phyloP scores from a whole-genome alignment of 2,329 filamentous ascomycete species.

The Pseudogymnoascus sp. region DNA sequence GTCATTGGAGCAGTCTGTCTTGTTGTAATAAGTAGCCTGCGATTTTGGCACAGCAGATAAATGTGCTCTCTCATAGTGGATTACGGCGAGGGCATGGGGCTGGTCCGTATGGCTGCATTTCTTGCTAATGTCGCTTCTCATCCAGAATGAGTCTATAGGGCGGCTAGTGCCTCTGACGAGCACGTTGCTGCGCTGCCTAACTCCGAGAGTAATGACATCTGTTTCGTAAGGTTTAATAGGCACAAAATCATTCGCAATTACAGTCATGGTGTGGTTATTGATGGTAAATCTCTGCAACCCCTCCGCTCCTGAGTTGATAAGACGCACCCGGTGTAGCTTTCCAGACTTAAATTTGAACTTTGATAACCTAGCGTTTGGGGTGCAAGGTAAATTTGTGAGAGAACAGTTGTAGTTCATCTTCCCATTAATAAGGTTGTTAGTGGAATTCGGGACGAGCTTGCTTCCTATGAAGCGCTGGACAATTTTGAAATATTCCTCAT shows the following conservation, averaged over 20 bases:
- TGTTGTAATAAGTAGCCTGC: conserved; percentile 9
- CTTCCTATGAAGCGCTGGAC: background rate
- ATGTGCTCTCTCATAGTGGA: conserved; percentile 57
- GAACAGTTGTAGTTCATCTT: conserved; percentile 22
- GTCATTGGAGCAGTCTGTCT: background rate
- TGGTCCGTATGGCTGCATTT: conserved; percentile 41
- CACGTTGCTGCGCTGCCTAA: conserved; percentile 41
- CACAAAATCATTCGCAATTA: conserved; percentile 57
- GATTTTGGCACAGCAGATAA: conserved; percentile 40
- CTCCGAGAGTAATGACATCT: conserved; percentile 45
- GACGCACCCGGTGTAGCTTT: conserved; percentile 38
- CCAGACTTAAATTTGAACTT: conserved; percentile 34
- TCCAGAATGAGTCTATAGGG: conserved; percentile 6
- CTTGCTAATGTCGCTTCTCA: conserved; percentile 28
- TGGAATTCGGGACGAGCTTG: background rate
- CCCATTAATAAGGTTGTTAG: conserved; percentile 27
- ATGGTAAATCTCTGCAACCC: conserved; percentile 38
- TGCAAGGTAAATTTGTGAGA: background rate
- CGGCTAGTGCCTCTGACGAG: conserved; percentile 29
- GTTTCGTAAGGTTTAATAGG: conserved; percentile 42
- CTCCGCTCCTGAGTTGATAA: conserved; percentile 41
- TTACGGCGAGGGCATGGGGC: conserved; percentile 47
- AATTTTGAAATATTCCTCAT: background rate
- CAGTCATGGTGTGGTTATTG: conserved; percentile 48
- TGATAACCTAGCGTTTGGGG: conserved; percentile 23